Conservation (phyloP, 345 rosid genomes). For the Rhizophora mangle region DNA sequence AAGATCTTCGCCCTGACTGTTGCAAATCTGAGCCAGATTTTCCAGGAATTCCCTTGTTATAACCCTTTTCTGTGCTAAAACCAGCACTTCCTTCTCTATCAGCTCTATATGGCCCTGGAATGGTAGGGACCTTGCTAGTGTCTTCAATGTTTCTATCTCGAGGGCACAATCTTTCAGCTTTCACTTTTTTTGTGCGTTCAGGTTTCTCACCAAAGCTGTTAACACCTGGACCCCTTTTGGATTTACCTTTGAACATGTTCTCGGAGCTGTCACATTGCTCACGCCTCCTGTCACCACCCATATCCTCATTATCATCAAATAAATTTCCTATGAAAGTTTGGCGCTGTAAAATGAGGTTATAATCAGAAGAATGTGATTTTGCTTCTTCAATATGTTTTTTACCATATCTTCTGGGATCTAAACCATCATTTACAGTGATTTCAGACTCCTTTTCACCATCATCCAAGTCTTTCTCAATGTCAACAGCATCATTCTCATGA, state of each 20-base stretch:
- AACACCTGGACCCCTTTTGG: slow-evolving; percentile 43
- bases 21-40: slow-evolving; percentile 46
- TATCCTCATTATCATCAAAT: slow-evolving; percentile 68
- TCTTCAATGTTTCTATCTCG: slow-evolving; percentile 30
- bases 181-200: slow-evolving; percentile 46
- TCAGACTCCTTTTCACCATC: slow-evolving; percentile 57
- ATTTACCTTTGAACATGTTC: slow-evolving; percentile 42
- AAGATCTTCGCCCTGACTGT: slow-evolving; percentile 38
- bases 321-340: slow-evolving; percentile 68
- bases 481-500: slow-evolving; percentile 42
- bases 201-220: slow-evolving; percentile 45
- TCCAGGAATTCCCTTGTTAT: slow-evolving; percentile 38
- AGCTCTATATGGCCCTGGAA: slow-evolving; percentile 34
- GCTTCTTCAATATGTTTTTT: slow-evolving; percentile 33
- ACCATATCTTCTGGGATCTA: slow-evolving; percentile 16
- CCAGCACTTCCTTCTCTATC: slow-evolving; percentile 39
- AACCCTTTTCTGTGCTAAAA: slow-evolving; percentile 38
- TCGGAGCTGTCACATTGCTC: slow-evolving; percentile 53
- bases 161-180: slow-evolving; percentile 48
- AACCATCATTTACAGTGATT: slow-evolving; percentile 27
- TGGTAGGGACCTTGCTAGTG: slow-evolving; percentile 34
- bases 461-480: slow-evolving; percentile 50
- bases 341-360: slow-evolving; percentile 45
- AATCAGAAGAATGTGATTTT: slow-evolving; percentile 33
- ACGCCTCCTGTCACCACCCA: slow-evolving; percentile 37